phyloP scores from a whole-genome alignment of 805 yeast genomes.

The Ogataea sp. region DNA sequence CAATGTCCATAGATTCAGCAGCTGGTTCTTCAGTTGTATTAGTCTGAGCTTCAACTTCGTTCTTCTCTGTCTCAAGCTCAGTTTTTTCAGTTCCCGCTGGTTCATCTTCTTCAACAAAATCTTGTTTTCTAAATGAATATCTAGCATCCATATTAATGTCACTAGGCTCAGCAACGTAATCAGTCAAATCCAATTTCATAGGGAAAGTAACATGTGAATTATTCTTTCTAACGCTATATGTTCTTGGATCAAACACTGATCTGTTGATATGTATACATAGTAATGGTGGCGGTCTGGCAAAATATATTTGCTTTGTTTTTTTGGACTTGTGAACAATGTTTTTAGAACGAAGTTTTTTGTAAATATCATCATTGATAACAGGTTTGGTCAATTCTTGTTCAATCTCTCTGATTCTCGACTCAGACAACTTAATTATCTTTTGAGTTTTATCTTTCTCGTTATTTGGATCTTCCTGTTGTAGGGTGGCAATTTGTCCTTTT shows the following conservation, averaged over 20 bases:
- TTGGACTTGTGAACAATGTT: conserved; percentile 67
- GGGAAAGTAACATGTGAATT: conserved; percentile 79
- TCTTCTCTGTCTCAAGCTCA: not conserved
- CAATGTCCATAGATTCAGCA: conserved; percentile 3
- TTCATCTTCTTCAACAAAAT: conserved; percentile 24
- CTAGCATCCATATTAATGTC: conserved; percentile 79
- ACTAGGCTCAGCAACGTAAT: conserved; percentile 59
- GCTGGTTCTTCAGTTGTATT: not conserved
- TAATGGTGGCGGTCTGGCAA: conserved; percentile 77
- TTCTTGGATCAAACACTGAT: conserved; percentile 83
- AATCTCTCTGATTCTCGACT: conserved; percentile 38
- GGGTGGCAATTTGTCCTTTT: conserved; percentile 27
- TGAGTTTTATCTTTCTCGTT: conserved; percentile 8
- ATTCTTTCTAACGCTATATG: conserved; percentile 78
- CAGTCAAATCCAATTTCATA: conserved; percentile 52
- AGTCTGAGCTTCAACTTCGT: conserved; percentile 1
- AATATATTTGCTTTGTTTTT: conserved; percentile 76
- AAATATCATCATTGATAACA: conserved; percentile 73
- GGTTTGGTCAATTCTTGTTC: conserved; percentile 50
- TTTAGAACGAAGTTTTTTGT: conserved; percentile 64
- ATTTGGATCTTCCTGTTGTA: no score
- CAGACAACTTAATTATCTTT: conserved; percentile 19
- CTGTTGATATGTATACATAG: conserved; percentile 85
- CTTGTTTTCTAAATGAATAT: conserved; percentile 59
- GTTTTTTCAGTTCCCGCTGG: conserved; percentile 2